Conservation (phyloP, 2,329 filamentous ascomycete genomes). For the Seiridium cupressi region DNA sequence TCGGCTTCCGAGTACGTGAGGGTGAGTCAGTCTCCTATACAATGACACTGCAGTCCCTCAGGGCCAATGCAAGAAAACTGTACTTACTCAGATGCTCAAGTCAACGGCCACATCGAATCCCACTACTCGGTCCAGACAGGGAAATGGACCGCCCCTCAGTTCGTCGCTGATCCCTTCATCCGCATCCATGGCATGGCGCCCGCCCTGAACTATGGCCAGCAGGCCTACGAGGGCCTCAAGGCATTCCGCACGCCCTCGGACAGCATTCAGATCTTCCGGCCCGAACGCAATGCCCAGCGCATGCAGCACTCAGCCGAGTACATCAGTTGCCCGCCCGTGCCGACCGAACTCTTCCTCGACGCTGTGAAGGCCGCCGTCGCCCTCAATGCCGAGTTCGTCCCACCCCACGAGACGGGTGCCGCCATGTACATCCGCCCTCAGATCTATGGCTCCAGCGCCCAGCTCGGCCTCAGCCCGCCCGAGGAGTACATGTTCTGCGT, state of each 20-base stretch:
- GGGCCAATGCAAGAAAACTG: not conserved
- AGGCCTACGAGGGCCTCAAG: slow-evolving; percentile 98
- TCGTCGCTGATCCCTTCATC: slow-evolving; percentile 81
- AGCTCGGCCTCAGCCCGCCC: slow-evolving; percentile 81
- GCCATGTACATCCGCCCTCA: slow-evolving; percentile 92
- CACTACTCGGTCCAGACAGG: slow-evolving; percentile 73
- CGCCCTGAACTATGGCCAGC: slow-evolving; percentile 93
- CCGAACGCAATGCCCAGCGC: slow-evolving; percentile 77
- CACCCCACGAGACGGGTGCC: slow-evolving; percentile 82
- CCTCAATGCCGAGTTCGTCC: slow-evolving; percentile 87
- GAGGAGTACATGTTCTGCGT: slow-evolving; percentile 92
- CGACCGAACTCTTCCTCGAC: slow-evolving; percentile 71
- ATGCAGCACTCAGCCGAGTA: slow-evolving; percentile 83
- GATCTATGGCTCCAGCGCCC: slow-evolving; percentile 82
- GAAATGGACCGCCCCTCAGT: slow-evolving; percentile 74
- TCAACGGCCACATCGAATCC: slow-evolving; percentile 92
- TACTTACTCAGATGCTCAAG: slow-evolving; percentile 39
- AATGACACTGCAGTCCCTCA: not conserved
- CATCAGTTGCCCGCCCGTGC: slow-evolving; percentile 80
- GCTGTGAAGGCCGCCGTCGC: slow-evolving; percentile 79
- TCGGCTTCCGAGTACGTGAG: slow-evolving; percentile 91
- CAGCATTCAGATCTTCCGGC: slow-evolving; percentile 82
- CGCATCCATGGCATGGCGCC: slow-evolving; percentile 94
- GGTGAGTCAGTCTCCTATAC: slow-evolving; percentile 48
- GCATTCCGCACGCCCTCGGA: slow-evolving; percentile 79